These are phyloP conservation scores for Talaromyces nanjingensis DNA, from an alignment of 495 filamentous ascomycete species.

Conservation along the genomic window DNA sequence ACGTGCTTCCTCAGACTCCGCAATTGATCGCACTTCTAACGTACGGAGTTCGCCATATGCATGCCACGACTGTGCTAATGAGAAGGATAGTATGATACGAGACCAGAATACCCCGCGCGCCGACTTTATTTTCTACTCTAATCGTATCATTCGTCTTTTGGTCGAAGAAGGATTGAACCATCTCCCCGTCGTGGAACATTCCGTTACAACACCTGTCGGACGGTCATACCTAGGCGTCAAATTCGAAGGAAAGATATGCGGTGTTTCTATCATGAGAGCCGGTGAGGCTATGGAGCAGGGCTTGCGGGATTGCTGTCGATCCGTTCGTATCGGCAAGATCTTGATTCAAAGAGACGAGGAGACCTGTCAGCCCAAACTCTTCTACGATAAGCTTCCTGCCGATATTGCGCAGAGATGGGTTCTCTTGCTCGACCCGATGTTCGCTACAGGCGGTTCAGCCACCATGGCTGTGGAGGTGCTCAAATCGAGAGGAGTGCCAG, in stretches of 20 bases:
- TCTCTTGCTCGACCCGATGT: conserved; percentile 95
- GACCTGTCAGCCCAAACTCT: conserved; percentile 81
- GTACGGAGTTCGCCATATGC: conserved; percentile 45
- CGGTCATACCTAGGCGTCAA: conserved; percentile 83
- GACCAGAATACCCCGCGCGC: conserved; percentile 81
- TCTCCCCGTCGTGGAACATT: conserved; percentile 80
- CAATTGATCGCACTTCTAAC: conserved; percentile 95
- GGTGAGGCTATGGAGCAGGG: conserved; percentile 99
- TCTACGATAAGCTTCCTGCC: conserved; percentile 93
- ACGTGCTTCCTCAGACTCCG: conserved; percentile 84
- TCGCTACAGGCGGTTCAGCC: conserved; percentile 93
- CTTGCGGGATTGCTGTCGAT: conserved; percentile 90
- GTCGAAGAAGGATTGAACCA: conserved; percentile 98
- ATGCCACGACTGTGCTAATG: conserved; percentile 8
- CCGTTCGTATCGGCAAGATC: conserved; percentile 95
- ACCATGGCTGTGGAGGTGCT: conserved; percentile 94
- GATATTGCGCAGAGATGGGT: conserved; percentile 93
- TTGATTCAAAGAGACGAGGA: conserved; percentile 97
- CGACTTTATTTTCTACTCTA: conserved; percentile 99
- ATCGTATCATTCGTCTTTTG: conserved; percentile 94
- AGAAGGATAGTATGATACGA: conserved; percentile 73
- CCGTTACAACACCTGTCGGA: conserved; percentile 85
- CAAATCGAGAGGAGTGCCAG: conserved; percentile 81
- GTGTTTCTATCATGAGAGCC: conserved; percentile 96
- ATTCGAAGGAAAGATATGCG: conserved; percentile 97